Evolutionary conservation across 1,139 yeast genomes (phyloP).

Genomic region (Diutina ranongensis): DNA sequence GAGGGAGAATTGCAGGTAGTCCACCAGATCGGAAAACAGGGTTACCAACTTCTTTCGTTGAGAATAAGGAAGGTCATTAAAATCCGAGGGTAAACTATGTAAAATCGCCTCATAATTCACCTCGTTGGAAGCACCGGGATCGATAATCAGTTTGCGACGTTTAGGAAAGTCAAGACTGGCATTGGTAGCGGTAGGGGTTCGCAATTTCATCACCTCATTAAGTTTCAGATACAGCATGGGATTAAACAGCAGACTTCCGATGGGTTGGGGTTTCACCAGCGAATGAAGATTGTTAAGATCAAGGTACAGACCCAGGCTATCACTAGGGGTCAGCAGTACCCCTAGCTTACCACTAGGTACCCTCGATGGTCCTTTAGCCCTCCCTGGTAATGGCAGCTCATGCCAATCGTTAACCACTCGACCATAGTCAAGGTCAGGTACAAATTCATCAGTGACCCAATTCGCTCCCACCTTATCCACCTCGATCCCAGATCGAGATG

Average conservation of each 20-base stretch:
- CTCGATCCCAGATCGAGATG: too few species aligned
- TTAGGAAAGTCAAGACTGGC: not conserved
- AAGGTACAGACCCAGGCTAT: conserved; percentile 19
- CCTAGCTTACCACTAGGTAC: not conserved
- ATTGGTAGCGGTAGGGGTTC: conserved; percentile 11
- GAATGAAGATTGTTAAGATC: conserved; percentile 37
- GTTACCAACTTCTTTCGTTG: conserved; percentile 49
- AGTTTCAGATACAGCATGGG: conserved; percentile 17
- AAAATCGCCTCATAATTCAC: conserved; percentile 27
- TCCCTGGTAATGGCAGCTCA: conserved; percentile 8
- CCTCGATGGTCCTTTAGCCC: conserved; percentile 5
- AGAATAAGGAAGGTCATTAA: conserved; percentile 54
- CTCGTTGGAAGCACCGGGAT: conserved; percentile 20
- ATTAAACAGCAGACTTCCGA: conserved; percentile 10
- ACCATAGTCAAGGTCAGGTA: conserved; percentile 52
- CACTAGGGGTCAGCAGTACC: not conserved
- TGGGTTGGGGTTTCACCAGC: conserved; percentile 36
- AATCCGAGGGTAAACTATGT: conserved; percentile 45
- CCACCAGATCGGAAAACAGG: conserved; percentile 44
- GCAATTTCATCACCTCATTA: conserved; percentile 18
- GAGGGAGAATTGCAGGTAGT: conserved; percentile 35
- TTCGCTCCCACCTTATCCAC: too few species aligned
- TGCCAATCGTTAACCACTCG: conserved; percentile 32
- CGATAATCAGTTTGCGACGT: conserved; percentile 6
- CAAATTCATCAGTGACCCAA: conserved; percentile 41